Evolutionary conservation across 306 rosid genomes (phyloP).

Genomic region (Dalbergia cultrata): DNA sequence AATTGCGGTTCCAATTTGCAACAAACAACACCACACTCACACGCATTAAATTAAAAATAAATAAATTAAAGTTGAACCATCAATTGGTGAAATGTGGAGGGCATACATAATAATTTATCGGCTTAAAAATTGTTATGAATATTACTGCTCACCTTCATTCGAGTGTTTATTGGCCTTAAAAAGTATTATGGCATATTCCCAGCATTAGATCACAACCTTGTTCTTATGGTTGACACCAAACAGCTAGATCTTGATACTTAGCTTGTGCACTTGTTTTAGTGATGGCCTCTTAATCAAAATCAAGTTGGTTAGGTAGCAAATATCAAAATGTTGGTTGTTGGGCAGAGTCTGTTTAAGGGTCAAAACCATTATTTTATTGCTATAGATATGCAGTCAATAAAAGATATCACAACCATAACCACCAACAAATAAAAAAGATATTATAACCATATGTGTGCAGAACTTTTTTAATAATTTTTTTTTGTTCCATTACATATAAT

Average conservation of each 20-base stretch:
- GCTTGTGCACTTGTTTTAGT: background rate
- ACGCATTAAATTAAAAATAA: background rate
- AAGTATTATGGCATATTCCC: conserved; percentile 23
- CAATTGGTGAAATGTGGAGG: background rate
- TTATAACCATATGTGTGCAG: background rate
- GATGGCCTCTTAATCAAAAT: conserved; percentile 37
- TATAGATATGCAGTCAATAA: background rate
- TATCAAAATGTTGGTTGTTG: conserved; percentile 30
- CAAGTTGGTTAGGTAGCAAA: conserved; percentile 1
- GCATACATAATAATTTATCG: background rate
- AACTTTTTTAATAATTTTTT: background rate
- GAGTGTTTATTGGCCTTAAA: background rate
- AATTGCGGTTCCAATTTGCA: background rate
- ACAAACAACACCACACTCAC: background rate
- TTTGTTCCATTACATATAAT: background rate
- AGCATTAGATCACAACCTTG: conserved; percentile 12
- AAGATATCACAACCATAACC: background rate
- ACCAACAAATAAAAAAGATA: background rate
- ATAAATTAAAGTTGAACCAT: background rate
- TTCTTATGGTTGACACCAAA: conserved; percentile 29
- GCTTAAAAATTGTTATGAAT: conserved; percentile 13
- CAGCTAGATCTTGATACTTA: conserved; percentile 32
- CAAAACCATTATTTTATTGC: conserved; percentile 4
- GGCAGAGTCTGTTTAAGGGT: conserved; percentile 10
- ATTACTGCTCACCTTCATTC: conserved; percentile 6